Base-by-base conservation (phyloP, 371 early-diverging fungal genomes). In the Mucor indicus region DNA sequence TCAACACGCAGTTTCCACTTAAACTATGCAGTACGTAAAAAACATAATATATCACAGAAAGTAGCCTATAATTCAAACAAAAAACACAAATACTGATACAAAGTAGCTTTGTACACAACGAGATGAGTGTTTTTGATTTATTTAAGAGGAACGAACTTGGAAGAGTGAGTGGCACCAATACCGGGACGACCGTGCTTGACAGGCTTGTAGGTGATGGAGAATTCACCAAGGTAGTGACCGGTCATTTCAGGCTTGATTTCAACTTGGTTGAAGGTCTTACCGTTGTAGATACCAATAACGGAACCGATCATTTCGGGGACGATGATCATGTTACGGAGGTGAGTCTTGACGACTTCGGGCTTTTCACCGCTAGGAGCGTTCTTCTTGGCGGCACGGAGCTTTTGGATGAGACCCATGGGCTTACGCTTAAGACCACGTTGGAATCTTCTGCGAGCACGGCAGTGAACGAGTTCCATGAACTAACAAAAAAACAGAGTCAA, bases 191-290 rank as follows among this genome's bases (percentile, higher is more conserved):
- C 99, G 88, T 98, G 99, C 81, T 87, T 91, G 67, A 93, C 94
- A 55, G 93, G 93, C 86, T 93, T 97, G 86, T 95, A 96, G 62
- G 98, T 77, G 72, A 96, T 90, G 63, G 91, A 90, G 87, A 91
- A 91, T 77, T 91, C 92, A 59, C 80, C 98, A 33, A 99, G 86
- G 84, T 95, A 95, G 89, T 91, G 94, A 55, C 99, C 99, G 72
- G 98, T 85, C 99, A 99, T 99, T 77, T 99, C 99, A 62, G 99
- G 95, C 86, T 93, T 98, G 83, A 99, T 92, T 83, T 99, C 99
- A 69, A 99, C 88, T 80, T 98, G 98, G 89, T 94, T 96, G 87
- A 97, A 99, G 65, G 87, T 89, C 92, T 98, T 99, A 72, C 99
- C 99, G 87, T 98, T 96, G 94, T 99, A 96, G 64, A 99, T 85